These are phyloP conservation scores for Dendrocalamus sinicus DNA, from an alignment of 176 grass and related monocot genomes.

Conservation along the genomic window DNA sequence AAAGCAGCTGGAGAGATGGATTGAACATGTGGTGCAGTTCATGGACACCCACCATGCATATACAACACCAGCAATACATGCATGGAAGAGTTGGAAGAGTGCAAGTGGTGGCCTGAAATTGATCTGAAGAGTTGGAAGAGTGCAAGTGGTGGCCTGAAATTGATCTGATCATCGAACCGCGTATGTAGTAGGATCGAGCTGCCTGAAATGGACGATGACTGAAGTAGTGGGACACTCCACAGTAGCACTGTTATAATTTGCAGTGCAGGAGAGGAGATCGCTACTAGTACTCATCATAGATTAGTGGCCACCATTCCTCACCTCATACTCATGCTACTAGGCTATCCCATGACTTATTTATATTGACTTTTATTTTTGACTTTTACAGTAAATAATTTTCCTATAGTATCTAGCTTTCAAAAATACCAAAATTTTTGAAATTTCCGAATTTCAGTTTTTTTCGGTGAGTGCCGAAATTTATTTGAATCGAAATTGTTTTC, in stretches of 20 bases:
- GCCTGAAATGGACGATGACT: slow-evolving; percentile 9
- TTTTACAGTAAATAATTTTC: too few species aligned
- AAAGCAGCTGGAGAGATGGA: slow-evolving; percentile 30
- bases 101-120: too few species aligned
- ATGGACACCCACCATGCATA: slow-evolving; percentile 38
- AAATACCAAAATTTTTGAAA: too few species aligned
- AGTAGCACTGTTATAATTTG: neutral
- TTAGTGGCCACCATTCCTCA: slow-evolving; percentile 34
- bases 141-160: neutral
- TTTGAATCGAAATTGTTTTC: too few species aligned
- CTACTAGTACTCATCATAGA: neutral
- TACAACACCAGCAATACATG: slow-evolving; percentile 6
- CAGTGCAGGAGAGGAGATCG: neutral
- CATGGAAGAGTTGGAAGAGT: neutral
- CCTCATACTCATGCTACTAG: neutral
- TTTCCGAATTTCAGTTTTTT: too few species aligned
- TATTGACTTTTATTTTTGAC: too few species aligned
- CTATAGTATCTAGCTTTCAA: too few species aligned
- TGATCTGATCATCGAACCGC: neutral
- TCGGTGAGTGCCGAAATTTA: too few species aligned
- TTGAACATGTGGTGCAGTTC: slow-evolving; percentile 51
- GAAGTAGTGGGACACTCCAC: slow-evolving; percentile 48
- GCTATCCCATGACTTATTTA: neutral
- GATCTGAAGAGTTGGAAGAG: too few species aligned
- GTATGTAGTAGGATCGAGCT: neutral